These are phyloP conservation scores for Stephanodiscus minutulus DNA, from an alignment of 108 stramenopile genomes.

Conservation along the genomic window DNA sequence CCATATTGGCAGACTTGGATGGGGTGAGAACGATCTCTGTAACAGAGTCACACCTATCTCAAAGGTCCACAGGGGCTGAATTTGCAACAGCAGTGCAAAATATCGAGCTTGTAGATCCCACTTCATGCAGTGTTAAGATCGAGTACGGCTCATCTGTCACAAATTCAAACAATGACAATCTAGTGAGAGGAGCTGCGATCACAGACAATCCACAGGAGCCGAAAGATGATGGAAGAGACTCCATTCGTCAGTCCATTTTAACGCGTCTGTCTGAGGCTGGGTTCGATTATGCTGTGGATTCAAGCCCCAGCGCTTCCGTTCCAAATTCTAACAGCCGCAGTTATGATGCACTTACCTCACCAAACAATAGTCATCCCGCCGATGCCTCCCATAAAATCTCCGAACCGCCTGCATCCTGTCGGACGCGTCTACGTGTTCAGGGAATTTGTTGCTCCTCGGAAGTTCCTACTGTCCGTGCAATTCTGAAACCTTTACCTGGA, in stretches of 20 bases:
- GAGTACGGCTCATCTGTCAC: constrained; percentile 5
- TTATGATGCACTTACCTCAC: too few species aligned
- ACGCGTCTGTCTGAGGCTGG: constrained; percentile 22
- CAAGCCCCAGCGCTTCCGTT: neutral
- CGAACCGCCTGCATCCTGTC: constrained; percentile 21
- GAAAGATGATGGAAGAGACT: neutral
- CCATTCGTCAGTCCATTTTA: constrained; percentile 5
- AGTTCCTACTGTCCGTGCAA: constrained; percentile 62
- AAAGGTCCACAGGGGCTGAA: neutral
- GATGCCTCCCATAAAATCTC: neutral
- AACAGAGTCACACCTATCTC: constrained; percentile 3
- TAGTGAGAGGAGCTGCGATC: neutral
- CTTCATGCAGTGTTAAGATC: constrained; percentile 16
- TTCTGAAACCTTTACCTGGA: constrained; percentile 67
- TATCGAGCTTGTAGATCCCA: constrained; percentile 6
- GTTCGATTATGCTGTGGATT: constrained; percentile 20
- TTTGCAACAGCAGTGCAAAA: neutral
- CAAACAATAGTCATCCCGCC: neutral
- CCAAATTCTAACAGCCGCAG: constrained; percentile 2
- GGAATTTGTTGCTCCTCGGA: constrained; percentile 88
- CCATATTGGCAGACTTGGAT: constrained; percentile 20
- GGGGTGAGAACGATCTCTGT: constrained; percentile 17
- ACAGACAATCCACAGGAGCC: constrained; percentile 37
- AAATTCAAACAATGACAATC: neutral
- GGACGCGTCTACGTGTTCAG: constrained; percentile 48